These are phyloP conservation scores for Colletotrichum chrysophilum DNA, from an alignment of 2,329 filamentous ascomycete species.

Conservation along the genomic window DNA sequence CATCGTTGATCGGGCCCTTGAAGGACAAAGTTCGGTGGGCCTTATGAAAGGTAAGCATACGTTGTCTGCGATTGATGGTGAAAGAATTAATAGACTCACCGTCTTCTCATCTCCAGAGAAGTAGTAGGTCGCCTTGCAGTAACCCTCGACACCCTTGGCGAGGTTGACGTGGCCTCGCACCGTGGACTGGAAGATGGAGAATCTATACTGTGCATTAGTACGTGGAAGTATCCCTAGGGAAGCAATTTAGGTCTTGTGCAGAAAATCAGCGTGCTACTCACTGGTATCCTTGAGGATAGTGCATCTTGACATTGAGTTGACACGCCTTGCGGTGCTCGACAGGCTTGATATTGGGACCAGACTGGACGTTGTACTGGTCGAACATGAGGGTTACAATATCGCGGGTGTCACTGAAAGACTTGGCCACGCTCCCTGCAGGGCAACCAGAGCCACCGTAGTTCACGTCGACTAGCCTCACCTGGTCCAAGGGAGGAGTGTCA, in stretches of 20 bases:
- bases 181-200: slow-evolving; percentile 54
- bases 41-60: slow-evolving; percentile 21
- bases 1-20: slow-evolving; percentile 42
- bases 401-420: slow-evolving; percentile 28
- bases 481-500: slow-evolving; percentile 26
- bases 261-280: slow-evolving; percentile 19
- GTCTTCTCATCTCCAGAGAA: slow-evolving; percentile 48
- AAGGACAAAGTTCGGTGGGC: slow-evolving; percentile 44
- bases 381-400: slow-evolving; percentile 54
- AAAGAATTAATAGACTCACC: slow-evolving; percentile 35
- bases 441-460: slow-evolving; percentile 32
- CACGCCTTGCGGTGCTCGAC: slow-evolving; percentile 56
- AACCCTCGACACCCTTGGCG: slow-evolving; percentile 49
- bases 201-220: not conserved
- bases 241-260: not conserved
- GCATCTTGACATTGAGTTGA: slow-evolving; percentile 56
- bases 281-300: slow-evolving; percentile 57
- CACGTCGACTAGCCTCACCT: slow-evolving; percentile 28
- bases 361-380: slow-evolving; percentile 53
- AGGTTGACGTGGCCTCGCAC: slow-evolving; percentile 57
- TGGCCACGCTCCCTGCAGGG: slow-evolving; percentile 27
- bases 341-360: slow-evolving; percentile 46
- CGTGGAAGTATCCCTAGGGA: not conserved
- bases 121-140: slow-evolving; percentile 58
- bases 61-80: not conserved